phyloP scores from a whole-genome alignment of 345 rosid species.

The Viola odorata region DNA sequence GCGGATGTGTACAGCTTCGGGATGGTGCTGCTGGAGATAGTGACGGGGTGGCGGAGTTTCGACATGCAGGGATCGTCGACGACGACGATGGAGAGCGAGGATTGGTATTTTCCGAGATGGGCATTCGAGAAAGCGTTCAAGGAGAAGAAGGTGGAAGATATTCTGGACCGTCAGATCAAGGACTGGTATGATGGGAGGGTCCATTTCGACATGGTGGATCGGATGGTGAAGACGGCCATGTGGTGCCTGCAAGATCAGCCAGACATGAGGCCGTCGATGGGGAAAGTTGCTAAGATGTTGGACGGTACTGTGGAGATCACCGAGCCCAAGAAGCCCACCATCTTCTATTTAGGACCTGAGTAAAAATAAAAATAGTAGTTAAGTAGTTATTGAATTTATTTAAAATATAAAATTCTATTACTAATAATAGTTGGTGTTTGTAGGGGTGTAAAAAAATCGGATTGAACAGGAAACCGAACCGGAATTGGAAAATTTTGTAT shows the following conservation, averaged over 20 bases:
- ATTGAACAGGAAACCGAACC: too few relatives aligned
- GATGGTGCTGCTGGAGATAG: slow-evolving; percentile 59
- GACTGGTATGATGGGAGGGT: slow-evolving; percentile 36
- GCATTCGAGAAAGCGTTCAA: slow-evolving; percentile 59
- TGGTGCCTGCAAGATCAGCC: slow-evolving; percentile 73
- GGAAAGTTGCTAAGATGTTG: slow-evolving; percentile 69
- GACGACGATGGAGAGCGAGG: slow-evolving; percentile 43
- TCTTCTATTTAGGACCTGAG: slow-evolving; percentile 49
- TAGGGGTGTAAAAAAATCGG: too few relatives aligned
- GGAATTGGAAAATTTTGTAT: too few relatives aligned
- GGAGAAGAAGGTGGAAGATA: slow-evolving; percentile 59
- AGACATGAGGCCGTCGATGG: slow-evolving; percentile 59
- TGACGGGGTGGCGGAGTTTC: slow-evolving; percentile 48
- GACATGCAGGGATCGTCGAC: slow-evolving; percentile 41
- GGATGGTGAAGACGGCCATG: slow-evolving; percentile 71
- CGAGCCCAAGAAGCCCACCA: slow-evolving; percentile 63
- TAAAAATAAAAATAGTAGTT: too few relatives aligned
- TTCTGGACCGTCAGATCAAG: slow-evolving; percentile 53
- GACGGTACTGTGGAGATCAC: slow-evolving; percentile 68
- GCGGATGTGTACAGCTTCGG: slow-evolving; percentile 74
- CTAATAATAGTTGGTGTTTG: too few relatives aligned
- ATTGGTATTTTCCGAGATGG: slow-evolving; percentile 69
- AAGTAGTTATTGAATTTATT: too few relatives aligned
- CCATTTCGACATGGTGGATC: slow-evolving; percentile 53
- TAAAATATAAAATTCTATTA: too few relatives aligned